These are phyloP conservation scores for Punctularia strigosozonata DNA, from an alignment of 768 basidiomycete species.

Conservation along the genomic window DNA sequence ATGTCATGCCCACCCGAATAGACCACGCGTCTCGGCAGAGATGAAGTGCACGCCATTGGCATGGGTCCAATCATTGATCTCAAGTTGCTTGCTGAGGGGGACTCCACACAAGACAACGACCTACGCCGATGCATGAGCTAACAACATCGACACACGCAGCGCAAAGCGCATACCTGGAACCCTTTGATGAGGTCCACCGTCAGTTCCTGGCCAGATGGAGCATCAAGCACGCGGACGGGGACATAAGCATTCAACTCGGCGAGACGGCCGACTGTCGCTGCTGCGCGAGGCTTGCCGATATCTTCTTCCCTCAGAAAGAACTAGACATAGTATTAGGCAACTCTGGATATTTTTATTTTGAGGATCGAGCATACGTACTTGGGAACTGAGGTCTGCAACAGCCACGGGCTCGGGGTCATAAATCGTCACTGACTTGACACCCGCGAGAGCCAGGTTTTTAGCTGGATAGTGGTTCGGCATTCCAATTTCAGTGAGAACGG, in stretches of 20 bases:
- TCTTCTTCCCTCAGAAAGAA: constrained; percentile 90
- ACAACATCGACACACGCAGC: constrained; percentile 1
- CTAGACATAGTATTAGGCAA: constrained; percentile 25
- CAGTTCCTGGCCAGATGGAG: constrained; percentile 64
- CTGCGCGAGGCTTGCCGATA: constrained; percentile 78
- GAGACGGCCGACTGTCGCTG: constrained; percentile 76
- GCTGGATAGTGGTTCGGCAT: constrained; percentile 38
- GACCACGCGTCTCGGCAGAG: constrained; percentile 79
- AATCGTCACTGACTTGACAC: constrained; percentile 94
- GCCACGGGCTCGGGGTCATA: constrained; percentile 87
- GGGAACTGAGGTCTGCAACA: constrained; percentile 86
- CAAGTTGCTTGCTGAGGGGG: constrained; percentile 70
- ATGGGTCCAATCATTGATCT: constrained; percentile 95
- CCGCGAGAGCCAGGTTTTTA: constrained; percentile 90
- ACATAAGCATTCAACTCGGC: constrained; percentile 95
- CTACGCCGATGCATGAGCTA: constrained; percentile 24
- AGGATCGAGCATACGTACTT: constrained; percentile 40
- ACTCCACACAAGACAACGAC: constrained; percentile 83
- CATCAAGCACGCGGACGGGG: constrained; percentile 80
- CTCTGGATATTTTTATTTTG: constrained; percentile 1
- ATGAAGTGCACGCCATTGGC: constrained; percentile 84
- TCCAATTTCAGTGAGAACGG: constrained; percentile 1
- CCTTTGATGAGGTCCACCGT: constrained; percentile 71
- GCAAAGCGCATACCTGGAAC: constrained; percentile 60
- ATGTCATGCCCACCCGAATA: constrained; percentile 67